Evolutionary conservation across 306 rosid genomes (phyloP).

Genomic region (Psophocarpus tetragonolobus): DNA sequence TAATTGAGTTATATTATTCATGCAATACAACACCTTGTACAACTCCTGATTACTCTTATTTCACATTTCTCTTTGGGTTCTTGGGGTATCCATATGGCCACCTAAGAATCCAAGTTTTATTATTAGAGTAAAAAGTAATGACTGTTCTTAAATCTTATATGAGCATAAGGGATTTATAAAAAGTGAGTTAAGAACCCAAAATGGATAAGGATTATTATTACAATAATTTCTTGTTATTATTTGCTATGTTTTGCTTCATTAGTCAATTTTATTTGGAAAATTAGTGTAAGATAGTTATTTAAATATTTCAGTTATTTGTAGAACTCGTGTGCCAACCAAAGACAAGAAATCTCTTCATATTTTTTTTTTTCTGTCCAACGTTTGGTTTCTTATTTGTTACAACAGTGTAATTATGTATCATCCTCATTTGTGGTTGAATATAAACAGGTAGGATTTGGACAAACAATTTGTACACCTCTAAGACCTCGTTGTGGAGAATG

Average conservation of each 20-base stretch:
- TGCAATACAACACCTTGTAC: not conserved
- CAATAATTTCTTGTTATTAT: not conserved
- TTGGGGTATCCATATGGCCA: no score
- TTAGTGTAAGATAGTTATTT: not conserved
- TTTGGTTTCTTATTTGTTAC: not conserved
- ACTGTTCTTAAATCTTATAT: no score
- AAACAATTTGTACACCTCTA: constrained; percentile 85
- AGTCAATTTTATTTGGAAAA: not conserved
- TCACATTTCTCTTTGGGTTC: not conserved
- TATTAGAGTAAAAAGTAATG: no score
- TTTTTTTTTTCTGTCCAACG: not conserved
- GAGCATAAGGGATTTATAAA: no score
- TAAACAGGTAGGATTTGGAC: constrained; percentile 95
- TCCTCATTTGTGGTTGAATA: constrained; percentile 6
- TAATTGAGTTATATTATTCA: not conserved
- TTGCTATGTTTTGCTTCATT: constrained; percentile 10
- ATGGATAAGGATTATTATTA: no score
- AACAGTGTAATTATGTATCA: not conserved
- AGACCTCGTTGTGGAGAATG: constrained; percentile 82
- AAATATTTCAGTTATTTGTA: not conserved
- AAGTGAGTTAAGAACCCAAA: no score
- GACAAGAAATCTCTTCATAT: no score
- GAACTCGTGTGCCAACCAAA: not conserved
- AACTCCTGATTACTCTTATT: not conserved
- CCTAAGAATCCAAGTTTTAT: no score